Evolutionary conservation across 306 rosid species (phyloP).

Genomic region (Oxytropis ochrocephala): DNA sequence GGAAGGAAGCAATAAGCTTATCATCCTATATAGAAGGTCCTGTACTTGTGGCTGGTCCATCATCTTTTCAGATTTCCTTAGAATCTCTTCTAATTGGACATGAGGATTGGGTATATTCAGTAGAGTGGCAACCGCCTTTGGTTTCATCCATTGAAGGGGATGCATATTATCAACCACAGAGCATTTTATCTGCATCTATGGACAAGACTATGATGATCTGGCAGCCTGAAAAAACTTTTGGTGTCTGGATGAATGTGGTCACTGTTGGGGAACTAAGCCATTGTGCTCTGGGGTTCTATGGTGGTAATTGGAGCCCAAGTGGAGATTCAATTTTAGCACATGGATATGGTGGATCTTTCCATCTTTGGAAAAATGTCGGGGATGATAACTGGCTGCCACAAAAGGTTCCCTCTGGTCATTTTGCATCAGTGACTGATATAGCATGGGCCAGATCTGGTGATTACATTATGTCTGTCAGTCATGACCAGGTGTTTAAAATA

Average conservation of each 20-base stretch:
- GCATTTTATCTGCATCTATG: slow-evolving; percentile 97
- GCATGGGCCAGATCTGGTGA: slow-evolving; percentile 81
- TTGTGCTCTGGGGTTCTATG: slow-evolving; percentile 93
- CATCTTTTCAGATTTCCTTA: slow-evolving; percentile 71
- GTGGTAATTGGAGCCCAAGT: slow-evolving; percentile 90
- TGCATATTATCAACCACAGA: slow-evolving; percentile 58
- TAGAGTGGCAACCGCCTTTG: slow-evolving; percentile 83
- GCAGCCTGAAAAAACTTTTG: slow-evolving; percentile 91
- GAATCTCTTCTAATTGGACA: slow-evolving; percentile 95
- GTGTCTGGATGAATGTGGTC: slow-evolving; percentile 98
- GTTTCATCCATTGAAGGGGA: slow-evolving; percentile 35
- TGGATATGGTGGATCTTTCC: slow-evolving; percentile 97
- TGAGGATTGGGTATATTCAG: slow-evolving; percentile 99
- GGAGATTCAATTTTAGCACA: slow-evolving; percentile 90
- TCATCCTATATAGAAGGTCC: slow-evolving; percentile 93
- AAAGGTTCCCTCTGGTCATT: slow-evolving; percentile 97
- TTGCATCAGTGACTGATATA: slow-evolving; percentile 75
- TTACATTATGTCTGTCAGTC: slow-evolving; percentile 79
- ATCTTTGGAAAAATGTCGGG: slow-evolving; percentile 87
- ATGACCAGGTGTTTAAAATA: slow-evolving; percentile 69
- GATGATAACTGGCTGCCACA: slow-evolving; percentile 79
- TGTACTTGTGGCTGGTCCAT: slow-evolving; percentile 62
- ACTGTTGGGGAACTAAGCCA: slow-evolving; percentile 96
- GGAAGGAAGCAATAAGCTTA: slow-evolving; percentile 53
- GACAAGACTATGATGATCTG: slow-evolving; percentile 99